Conservation (phyloP, 306 rosid genomes). For the Citrullus colocynthis region DNA sequence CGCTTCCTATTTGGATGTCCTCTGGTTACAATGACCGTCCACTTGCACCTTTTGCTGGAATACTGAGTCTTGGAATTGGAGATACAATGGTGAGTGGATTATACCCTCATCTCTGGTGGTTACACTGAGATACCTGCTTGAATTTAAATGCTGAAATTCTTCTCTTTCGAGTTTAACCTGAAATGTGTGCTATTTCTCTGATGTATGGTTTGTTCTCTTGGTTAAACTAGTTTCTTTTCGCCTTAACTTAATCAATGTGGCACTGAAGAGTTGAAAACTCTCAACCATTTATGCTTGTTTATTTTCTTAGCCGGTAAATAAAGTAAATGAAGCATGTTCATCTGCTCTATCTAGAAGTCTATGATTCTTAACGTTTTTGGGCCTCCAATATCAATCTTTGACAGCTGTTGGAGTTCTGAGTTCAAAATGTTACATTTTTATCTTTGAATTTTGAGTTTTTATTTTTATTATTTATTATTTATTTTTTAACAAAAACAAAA, state of each 20-base stretch:
- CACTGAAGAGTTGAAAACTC: not conserved
- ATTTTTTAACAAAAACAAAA: too few relatives aligned
- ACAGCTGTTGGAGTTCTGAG: not conserved
- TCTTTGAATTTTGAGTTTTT: too few relatives aligned
- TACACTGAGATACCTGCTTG: not conserved
- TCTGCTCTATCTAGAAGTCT: not conserved
- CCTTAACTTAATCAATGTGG: not conserved
- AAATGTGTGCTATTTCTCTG: not conserved
- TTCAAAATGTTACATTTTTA: too few relatives aligned
- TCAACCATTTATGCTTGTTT: not conserved
- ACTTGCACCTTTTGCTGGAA: conserved; percentile 90
- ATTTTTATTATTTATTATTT: too few relatives aligned
- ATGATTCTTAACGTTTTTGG: not conserved
- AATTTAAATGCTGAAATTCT: not conserved
- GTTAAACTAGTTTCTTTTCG: not conserved
- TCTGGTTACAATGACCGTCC: conserved; percentile 79
- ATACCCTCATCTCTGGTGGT: not conserved
- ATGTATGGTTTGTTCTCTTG: not conserved
- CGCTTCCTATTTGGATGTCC: conserved; percentile 92
- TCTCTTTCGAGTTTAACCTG: not conserved
- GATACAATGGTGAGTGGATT: conserved; percentile 70
- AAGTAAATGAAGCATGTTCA: not conserved
- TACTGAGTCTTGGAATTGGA: conserved; percentile 86
- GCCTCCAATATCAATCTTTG: not conserved
- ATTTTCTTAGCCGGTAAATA: not conserved